A percentile compares a stretch with the other conserved stretches of the same genome.
These are phyloP conservation scores for Pythium apleroticum DNA, from an alignment of 352 stramenopile genomes.

Conservation along the genomic window DNA sequence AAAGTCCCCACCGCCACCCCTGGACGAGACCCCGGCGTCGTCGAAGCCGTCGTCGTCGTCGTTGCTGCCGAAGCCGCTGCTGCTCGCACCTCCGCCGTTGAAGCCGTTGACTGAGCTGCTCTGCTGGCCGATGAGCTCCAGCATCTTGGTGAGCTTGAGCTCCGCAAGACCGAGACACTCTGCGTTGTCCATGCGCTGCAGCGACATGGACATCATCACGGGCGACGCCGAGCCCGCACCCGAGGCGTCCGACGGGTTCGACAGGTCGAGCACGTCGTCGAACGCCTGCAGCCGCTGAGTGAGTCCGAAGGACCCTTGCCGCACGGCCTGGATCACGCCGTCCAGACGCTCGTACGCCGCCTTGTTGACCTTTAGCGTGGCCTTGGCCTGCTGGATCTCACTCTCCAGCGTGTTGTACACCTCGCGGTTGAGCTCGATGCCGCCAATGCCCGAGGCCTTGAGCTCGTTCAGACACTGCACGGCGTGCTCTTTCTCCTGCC, in stretches of 20 bases:
- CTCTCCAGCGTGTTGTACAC: conserved; percentile 78
- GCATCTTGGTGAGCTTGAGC: conserved; percentile 76
- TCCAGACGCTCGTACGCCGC: conserved; percentile 70
- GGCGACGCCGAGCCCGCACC: neutral
- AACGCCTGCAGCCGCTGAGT: conserved; percentile 67
- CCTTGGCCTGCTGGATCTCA: conserved; percentile 75
- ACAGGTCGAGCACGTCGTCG: conserved; percentile 65
- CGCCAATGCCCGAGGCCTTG: conserved; percentile 74
- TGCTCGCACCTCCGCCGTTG: conserved; percentile 29
- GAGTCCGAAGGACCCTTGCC: conserved; percentile 71
- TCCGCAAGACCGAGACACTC: conserved; percentile 60
- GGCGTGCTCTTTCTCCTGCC: conserved; percentile 65
- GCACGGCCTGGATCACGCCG: conserved; percentile 69
- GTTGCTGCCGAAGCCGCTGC: conserved; percentile 35
- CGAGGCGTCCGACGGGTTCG: neutral
- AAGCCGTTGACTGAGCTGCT: conserved; percentile 62
- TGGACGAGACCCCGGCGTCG: conserved; percentile 21
- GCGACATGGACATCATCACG: conserved; percentile 19
- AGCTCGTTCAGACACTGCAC: conserved; percentile 70
- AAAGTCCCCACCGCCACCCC: conserved; percentile 32
- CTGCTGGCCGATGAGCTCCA: conserved; percentile 77
- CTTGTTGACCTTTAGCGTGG: conserved; percentile 76
- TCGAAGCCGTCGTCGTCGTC: conserved; percentile 31
- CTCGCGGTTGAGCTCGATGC: conserved; percentile 77
- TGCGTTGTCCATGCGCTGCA: conserved; percentile 42